Conservation (phyloP, 805 yeast genomes). For the Osmozyma mogii region DNA sequence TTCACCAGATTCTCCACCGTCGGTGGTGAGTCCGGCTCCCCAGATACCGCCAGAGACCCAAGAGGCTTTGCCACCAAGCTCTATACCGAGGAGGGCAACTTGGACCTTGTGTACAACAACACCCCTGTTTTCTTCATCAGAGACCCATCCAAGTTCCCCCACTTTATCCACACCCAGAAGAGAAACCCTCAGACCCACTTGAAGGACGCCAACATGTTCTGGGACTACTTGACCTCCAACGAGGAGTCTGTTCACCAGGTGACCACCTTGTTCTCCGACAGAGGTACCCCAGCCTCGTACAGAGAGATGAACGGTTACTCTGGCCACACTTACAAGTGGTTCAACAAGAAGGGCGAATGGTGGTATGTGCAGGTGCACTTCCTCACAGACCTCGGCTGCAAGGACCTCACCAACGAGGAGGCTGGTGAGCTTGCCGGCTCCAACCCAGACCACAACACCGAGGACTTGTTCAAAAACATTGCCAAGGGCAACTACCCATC, state of each 20-base stretch:
- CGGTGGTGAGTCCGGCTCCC: conserved; percentile 77
- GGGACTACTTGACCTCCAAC: conserved; percentile 74
- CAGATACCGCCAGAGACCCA: conserved; percentile 83
- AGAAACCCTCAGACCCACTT: conserved; percentile 73
- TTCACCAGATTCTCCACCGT: conserved; percentile 78
- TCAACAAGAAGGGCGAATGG: conserved; percentile 69
- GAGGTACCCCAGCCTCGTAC: conserved; percentile 73
- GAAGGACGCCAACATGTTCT: conserved; percentile 74
- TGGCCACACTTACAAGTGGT: conserved; percentile 80
- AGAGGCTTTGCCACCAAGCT: conserved; percentile 78
- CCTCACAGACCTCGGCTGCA: conserved; percentile 54
- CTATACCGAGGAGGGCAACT: conserved; percentile 77
- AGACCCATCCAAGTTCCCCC: conserved; percentile 82
- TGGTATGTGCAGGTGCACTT: conserved; percentile 73
- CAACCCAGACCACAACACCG: conserved; percentile 77
- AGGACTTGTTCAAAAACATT: conserved; percentile 72
- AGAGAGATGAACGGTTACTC: conserved; percentile 81
- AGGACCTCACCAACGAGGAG: conserved; percentile 51
- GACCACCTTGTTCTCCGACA: conserved; percentile 63
- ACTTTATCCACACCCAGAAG: conserved; percentile 84
- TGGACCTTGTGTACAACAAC: conserved; percentile 80
- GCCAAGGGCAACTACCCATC: conserved; percentile 72
- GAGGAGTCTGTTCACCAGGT: conserved; percentile 74
- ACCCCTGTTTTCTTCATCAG: conserved; percentile 81
- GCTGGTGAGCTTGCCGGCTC: conserved; percentile 62